Evolutionary conservation across 2,329 filamentous ascomycete genomes (phyloP).

Genomic region (Alternaria novae-zelandiae): DNA sequence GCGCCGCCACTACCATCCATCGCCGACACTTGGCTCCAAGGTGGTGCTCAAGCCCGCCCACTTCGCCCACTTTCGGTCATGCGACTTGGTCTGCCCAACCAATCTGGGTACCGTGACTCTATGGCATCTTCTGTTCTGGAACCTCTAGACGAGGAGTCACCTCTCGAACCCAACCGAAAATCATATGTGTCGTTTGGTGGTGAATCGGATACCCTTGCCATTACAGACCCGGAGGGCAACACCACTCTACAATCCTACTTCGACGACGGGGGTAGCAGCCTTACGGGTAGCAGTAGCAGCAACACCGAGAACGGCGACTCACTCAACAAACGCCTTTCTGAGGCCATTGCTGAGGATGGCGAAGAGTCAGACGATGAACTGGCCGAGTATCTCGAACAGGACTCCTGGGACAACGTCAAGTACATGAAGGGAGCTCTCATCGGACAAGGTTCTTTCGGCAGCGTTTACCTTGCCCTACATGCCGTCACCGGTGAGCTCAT

Average conservation of each 20-base stretch:
- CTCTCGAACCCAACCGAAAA: conserved; percentile 85
- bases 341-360: conserved; percentile 86
- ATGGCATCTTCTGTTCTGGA: conserved; percentile 88
- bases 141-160: conserved; percentile 88
- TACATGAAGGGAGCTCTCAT: conserved; percentile 99
- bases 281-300: conserved; percentile 69
- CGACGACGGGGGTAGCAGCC: conserved; percentile 78
- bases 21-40: conserved; percentile 84
- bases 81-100: conserved; percentile 61
- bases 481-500: conserved; percentile 96
- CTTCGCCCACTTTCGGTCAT: conserved; percentile 67
- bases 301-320: conserved; percentile 69
- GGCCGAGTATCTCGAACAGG: conserved; percentile 85
- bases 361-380: conserved; percentile 91
- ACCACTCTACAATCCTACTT: conserved; percentile 77
- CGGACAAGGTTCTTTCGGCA: conserved; percentile 94
- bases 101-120: conserved; percentile 79
- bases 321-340: conserved; percentile 79
- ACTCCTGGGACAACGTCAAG: conserved; percentile 95
- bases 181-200: conserved; percentile 88
- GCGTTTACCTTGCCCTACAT: conserved; percentile 92
- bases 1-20: conserved; percentile 95
- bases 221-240: conserved; percentile 79
- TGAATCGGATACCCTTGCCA: conserved; percentile 73
- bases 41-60: conserved; percentile 56